Base-by-base conservation (phyloP, 495 filamentous ascomycete genomes). In the Penicillium egyptiacum region DNA sequence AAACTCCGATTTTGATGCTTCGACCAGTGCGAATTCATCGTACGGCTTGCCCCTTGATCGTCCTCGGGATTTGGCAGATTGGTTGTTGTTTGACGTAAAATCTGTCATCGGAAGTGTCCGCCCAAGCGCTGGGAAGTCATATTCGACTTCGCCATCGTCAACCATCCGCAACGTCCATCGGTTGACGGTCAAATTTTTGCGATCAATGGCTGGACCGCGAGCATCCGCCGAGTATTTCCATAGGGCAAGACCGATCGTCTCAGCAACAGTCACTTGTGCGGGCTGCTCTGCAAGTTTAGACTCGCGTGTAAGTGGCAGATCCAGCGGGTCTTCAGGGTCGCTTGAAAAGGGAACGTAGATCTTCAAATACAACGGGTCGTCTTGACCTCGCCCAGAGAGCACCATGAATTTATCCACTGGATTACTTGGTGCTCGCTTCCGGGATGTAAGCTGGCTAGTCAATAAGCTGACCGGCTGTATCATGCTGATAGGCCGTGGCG, bases 141-240 rank as follows among this genome's bases (percentile, higher is more conserved):
- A 91, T 62, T 99, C 94, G 4, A 97, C 88, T 65, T 99, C 94
- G 9, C 89, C 92, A 64, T 92, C 89, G 61, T 99, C 94, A 8
- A 97, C 90, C 89, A 99, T 96, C 28, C 92, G 81, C 16, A 99
- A 73, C 10, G 86, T 88, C 93, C 94, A 99, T 65, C 86, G 83
- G 63, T 98, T 98, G 47, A 96, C 88, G 55, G 91, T 93, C 30
- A 88, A 72, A 64, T 91, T 89, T 28, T 84, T 80, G 17, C 77
- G 75, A 2, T 83, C 79, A 12, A 98, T 78, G 2, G 81, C 53
- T 14, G 94, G 95, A 57, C 89, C 82, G 23, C 86, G 77, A 33
- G 86, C 84, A 63, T 97, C 92, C 55, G 96, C 88, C 46, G 83
- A 80, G 65, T 96, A 98, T 59, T 88, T 79, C 86, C 89, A 98